Conservation (phyloP, 257 asterid species). For the Przewalskia tangutica region DNA sequence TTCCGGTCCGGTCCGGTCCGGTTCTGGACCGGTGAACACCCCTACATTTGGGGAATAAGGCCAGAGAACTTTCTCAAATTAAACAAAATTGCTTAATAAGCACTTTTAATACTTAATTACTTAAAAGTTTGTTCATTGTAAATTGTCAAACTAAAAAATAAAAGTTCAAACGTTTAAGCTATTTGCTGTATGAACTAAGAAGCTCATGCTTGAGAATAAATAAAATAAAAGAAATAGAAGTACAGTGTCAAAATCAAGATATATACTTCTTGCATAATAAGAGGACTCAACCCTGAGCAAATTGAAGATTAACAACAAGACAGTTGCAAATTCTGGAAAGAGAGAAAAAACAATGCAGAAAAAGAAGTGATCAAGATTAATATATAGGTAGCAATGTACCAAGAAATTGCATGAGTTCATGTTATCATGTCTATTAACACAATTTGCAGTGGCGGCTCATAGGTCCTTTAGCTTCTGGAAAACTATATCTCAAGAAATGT, state of each 20-base stretch:
- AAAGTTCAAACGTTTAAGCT: too few species aligned
- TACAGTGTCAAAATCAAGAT: neutral
- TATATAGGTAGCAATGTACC: neutral
- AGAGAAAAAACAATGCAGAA: neutral
- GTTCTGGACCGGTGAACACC: too few species aligned
- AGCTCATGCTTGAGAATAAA: neutral
- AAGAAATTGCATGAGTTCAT: slow-evolving; percentile 1
- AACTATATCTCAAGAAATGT: neutral
- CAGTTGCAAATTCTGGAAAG: neutral
- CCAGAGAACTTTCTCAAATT: too few species aligned
- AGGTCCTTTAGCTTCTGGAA: neutral
- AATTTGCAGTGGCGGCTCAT: neutral
- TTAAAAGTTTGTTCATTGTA: too few species aligned
- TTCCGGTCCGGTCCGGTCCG: too few species aligned
- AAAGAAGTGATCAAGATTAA: neutral
- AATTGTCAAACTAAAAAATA: too few species aligned
- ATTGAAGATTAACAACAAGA: neutral
- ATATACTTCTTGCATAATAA: neutral
- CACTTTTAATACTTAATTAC: too few species aligned
- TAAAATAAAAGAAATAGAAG: neutral
- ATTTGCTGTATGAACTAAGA: neutral
- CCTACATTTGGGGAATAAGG: too few species aligned
- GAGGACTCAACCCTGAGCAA: neutral
- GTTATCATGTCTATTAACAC: neutral
- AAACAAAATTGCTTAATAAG: too few species aligned